Evolutionary conservation across 139 green algal species (phyloP), one percentile per base, ranked within the genome.

Genomic region (Picochlorum sp.): DNA sequence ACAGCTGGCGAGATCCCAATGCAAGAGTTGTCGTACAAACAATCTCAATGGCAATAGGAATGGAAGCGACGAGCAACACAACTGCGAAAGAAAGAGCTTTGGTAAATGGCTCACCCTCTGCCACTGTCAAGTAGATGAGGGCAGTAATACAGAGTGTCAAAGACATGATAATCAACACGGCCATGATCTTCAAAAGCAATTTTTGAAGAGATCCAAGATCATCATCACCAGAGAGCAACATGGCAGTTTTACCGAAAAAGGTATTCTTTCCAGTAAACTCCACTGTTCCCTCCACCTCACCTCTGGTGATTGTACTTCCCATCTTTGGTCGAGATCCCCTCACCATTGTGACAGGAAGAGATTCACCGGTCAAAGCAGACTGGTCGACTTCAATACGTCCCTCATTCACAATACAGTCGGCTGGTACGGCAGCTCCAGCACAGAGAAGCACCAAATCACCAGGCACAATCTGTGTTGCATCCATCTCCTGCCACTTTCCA

Each of bases 221-320:
- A 38, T 79, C 63, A 23, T 76, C 73, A 15, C 57, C 31, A 60
- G 87, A 67, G 18, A 95, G 79, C 72, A 95, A 74, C 26, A 74
- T 74, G 37, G 86, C 86, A 14, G 87, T 93, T 78, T 92, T 92
- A 65, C 87, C 87, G 62, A 93, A 92, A 69, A 93, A 93, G 57
- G 87, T 91, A 72, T 87, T 77, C 16, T 54, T 65, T 69, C 86
- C 86, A 15, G 85, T 92, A 69, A 73, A 76, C 70, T 84, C 65
- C 11, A 90, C 83, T 30, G 78, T 88, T 59, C 57, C 83, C 69
- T 89, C 81, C 1, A 81, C 73, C 72, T 91, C 85, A 38, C 85
- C 85, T 37, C 81, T 80, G 14, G 71, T 76, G 28, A 88, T 81
- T 14, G 81, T 95, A 44, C 81, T 89, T 23, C 87, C 87, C 86